Base-by-base conservation (phyloP, 2,329 filamentous ascomycete genomes). In the Ceratocystis cubensis region DNA sequence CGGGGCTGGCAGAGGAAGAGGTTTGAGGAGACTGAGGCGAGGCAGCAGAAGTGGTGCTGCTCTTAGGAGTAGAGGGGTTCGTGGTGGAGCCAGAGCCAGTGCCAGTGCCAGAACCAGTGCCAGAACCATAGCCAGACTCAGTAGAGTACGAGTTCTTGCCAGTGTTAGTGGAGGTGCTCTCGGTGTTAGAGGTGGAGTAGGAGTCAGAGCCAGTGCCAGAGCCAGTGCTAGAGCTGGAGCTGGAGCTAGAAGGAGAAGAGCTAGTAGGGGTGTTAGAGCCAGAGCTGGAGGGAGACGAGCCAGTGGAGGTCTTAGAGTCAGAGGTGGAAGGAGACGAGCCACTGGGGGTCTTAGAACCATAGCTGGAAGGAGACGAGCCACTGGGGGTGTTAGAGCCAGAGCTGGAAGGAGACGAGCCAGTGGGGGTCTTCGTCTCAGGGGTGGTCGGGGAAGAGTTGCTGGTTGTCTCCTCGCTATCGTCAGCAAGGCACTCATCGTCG, bases 401-500 rank as follows among this genome's bases (percentile, higher is more conserved):
- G 20, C 20, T 25, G 3, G 48, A 10, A 20, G 56, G 28, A 37
- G 56, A 41, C 13, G 37, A 41, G 10, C 10, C 13, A 41, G 1
- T 15, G 13, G 37, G 37, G 10, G 37, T 41, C 37, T 41, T 15
- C 3, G 37, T 13, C 10, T n/a, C 25, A 22, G 37, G 50, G 46
- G 5, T 20, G 46, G 50, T 13, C 5, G 50, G 28, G n/a, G 56
- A 59, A 22, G 56, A 59, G n/a, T 15, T 59, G 22, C 8, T 28
- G 13, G 10, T 25, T 5, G 22, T 25, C 28, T 59, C 22, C 20
- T 53, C 48, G 30, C 56, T 28, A 25, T 66, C 59, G 15, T 66
- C 65, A n/a, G 22, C 56, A 8, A 20, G 30, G 30, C 64, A 65
- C 33, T 65, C 41, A 37, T 64, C 63, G 5, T 65, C 53, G 17